Percentiles rank a stretch among this genome's conserved stretches.
Evolutionary conservation across 2,329 filamentous ascomycete genomes (phyloP).

Genomic region (Neocatenulostroma microsporum): DNA sequence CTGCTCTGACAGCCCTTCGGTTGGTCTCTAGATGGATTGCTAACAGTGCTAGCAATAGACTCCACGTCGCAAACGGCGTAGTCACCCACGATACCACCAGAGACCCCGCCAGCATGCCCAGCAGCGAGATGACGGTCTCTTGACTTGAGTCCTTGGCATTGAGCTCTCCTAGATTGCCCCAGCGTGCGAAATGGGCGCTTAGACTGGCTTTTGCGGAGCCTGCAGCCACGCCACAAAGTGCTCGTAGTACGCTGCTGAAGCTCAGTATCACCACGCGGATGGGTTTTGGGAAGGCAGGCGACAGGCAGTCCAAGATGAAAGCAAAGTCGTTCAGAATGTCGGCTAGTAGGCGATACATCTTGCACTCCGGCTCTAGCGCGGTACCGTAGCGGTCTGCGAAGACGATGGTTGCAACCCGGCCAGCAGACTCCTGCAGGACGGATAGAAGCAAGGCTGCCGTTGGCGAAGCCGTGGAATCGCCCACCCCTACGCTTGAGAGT

Average conservation of each 20-base stretch:
- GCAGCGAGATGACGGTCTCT: slow-evolving; percentile 81
- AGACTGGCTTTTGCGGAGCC: slow-evolving; percentile 85
- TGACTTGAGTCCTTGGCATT: slow-evolving; percentile 95
- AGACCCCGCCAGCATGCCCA: slow-evolving; percentile 81
- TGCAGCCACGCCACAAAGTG: slow-evolving; percentile 81
- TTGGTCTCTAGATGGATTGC: slow-evolving; percentile 74
- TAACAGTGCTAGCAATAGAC: slow-evolving; percentile 62
- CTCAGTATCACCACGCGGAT: slow-evolving; percentile 52
- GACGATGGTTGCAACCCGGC: slow-evolving; percentile 72
- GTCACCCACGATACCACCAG: slow-evolving; percentile 70
- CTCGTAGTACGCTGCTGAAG: slow-evolving; percentile 53
- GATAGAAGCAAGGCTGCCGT: slow-evolving; percentile 75
- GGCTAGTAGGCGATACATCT: slow-evolving; percentile 77
- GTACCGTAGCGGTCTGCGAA: slow-evolving; percentile 79
- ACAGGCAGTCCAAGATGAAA: slow-evolving; percentile 77
- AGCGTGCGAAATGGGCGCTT: slow-evolving; percentile 81
- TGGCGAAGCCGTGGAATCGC: slow-evolving; percentile 68
- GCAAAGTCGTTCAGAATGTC: slow-evolving; percentile 83
- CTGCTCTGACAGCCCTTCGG: slow-evolving; percentile 73
- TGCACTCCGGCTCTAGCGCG: slow-evolving; percentile 81
- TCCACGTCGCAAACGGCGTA: slow-evolving; percentile 64
- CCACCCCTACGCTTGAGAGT: slow-evolving; percentile 70
- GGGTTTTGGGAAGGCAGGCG: slow-evolving; percentile 60
- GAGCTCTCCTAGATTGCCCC: slow-evolving; percentile 82
- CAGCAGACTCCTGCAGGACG: slow-evolving; percentile 73